phyloP scores from a whole-genome alignment of 164 flowering plant genomes.

The Magnolia sinica region DNA sequence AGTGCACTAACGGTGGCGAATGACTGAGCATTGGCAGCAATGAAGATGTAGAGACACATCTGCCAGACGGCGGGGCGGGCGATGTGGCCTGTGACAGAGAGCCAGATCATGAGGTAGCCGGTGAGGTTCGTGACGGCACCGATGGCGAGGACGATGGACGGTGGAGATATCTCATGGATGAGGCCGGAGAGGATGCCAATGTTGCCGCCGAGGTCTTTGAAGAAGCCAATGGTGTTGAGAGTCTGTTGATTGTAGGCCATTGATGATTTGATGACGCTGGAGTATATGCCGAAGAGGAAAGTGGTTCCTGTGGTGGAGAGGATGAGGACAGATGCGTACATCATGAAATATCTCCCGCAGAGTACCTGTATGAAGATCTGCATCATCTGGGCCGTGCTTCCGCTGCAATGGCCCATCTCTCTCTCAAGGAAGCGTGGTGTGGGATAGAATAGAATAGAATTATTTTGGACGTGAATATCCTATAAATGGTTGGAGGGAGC shows the following conservation, averaged over 20 bases:
- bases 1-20: slow-evolving; percentile 58
- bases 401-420: no score
- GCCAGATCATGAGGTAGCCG: slow-evolving; percentile 75
- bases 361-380: slow-evolving; percentile 18
- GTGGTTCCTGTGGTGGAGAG: slow-evolving; percentile 58
- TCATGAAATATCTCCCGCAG: slow-evolving; percentile 58
- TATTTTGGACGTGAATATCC: no score
- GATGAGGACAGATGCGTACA: slow-evolving; percentile 52
- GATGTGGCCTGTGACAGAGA: slow-evolving; percentile 39
- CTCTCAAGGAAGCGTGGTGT: no score
- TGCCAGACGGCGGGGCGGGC: slow-evolving; percentile 50
- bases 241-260: slow-evolving; percentile 67
- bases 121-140: slow-evolving; percentile 52
- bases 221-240: slow-evolving; percentile 55
- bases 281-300: slow-evolving; percentile 64
- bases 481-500: no score
- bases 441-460: no score
- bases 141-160: slow-evolving; percentile 57
- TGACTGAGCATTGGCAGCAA: slow-evolving; percentile 56
- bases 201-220: slow-evolving; percentile 71
- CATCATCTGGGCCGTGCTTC: neutral
- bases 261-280: slow-evolving; percentile 38
- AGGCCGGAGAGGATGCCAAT: slow-evolving; percentile 62
- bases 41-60: slow-evolving; percentile 54
- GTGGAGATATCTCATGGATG: slow-evolving; percentile 54